Conservation (phyloP, 129 eudicot genomes). For the Chrysanthemum lavandulifolium region DNA sequence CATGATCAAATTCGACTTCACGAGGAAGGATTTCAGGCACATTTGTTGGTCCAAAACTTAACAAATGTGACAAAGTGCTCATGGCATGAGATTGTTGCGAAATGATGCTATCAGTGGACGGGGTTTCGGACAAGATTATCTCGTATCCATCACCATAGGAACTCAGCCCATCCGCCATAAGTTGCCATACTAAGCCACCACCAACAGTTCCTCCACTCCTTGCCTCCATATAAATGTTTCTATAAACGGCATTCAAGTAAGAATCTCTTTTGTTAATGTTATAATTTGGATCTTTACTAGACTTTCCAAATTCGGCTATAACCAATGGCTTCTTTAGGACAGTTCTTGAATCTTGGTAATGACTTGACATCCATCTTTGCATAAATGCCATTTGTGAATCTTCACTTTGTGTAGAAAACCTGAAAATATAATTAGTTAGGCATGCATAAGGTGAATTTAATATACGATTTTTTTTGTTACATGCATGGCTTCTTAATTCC, state of each 20-base stretch:
- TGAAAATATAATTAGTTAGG: constrained; percentile 8
- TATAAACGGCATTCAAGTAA: constrained; percentile 42
- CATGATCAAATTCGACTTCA: constrained; percentile 15
- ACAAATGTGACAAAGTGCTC: constrained; percentile 35
- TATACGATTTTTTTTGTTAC: too few relatives aligned
- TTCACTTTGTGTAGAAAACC: constrained; percentile 52
- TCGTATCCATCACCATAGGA: constrained; percentile 57
- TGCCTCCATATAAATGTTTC: constrained; percentile 48
- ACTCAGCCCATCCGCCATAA: constrained; percentile 59
- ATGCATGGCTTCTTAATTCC: too few relatives aligned
- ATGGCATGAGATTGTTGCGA: constrained; percentile 60
- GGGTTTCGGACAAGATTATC: constrained; percentile 42
- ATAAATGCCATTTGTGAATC: constrained; percentile 53
- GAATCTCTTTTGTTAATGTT: constrained; percentile 35
- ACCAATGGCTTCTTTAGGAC: constrained; percentile 58
- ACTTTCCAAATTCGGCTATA: constrained; percentile 60
- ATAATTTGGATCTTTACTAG: constrained; percentile 54
- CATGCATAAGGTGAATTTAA: not conserved
- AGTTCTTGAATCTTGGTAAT: constrained; percentile 48
- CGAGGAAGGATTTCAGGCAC: constrained; percentile 11
- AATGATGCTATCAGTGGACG: constrained; percentile 44
- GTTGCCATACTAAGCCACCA: constrained; percentile 77
- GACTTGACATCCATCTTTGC: constrained; percentile 66
- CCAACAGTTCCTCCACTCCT: constrained; percentile 53
- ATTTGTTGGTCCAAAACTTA: not conserved